Percentiles rank a stretch among this genome's conserved stretches.
Conservation (phyloP, 2,329 filamentous ascomycete genomes). For the Cladosporium halotolerans region DNA sequence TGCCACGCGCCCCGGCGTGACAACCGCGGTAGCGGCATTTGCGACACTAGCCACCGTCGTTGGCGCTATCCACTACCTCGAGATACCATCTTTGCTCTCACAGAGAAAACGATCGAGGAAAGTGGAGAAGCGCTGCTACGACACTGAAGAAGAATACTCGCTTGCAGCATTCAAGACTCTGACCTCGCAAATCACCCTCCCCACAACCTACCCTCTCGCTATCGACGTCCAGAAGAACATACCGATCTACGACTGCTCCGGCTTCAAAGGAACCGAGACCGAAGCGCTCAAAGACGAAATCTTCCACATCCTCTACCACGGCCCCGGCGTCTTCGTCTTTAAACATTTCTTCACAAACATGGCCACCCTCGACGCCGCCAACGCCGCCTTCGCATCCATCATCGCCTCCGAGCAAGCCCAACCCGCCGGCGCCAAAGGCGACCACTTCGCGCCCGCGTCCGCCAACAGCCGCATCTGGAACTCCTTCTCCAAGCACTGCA, state of each 20-base stretch:
- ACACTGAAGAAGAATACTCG: conserved; percentile 14
- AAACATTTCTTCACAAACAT: conserved; percentile 45
- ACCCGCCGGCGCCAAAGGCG: conserved; percentile 40
- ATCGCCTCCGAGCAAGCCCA: conserved; percentile 40
- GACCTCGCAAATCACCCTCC: conserved; percentile 17
- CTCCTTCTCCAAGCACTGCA: conserved; percentile 56
- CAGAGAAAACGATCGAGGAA: conserved; percentile 18
- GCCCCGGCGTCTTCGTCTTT: conserved; percentile 56
- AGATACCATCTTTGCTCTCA: conserved; percentile 18
- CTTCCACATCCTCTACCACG: conserved; percentile 51
- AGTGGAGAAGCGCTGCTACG: conserved; percentile 19
- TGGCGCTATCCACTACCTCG: conserved; percentile 17
- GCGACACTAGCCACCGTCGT: conserved; percentile 7
- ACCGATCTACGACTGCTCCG: conserved; percentile 49
- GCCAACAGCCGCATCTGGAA: conserved; percentile 61
- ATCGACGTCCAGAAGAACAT: conserved; percentile 44
- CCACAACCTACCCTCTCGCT: conserved; percentile 44
- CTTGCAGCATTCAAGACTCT: conserved; percentile 21
- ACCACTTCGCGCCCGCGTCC: conserved; percentile 52
- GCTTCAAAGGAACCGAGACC: conserved; percentile 29
- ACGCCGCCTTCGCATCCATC: conserved; percentile 43
- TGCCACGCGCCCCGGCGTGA: conserved; percentile 4
- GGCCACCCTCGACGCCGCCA: conserved; percentile 41
- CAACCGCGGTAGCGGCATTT: conserved; percentile 8
- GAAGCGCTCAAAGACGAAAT: conserved; percentile 53